phyloP scores from a whole-genome alignment of 495 filamentous ascomycete genomes.

The Podospora comata region DNA sequence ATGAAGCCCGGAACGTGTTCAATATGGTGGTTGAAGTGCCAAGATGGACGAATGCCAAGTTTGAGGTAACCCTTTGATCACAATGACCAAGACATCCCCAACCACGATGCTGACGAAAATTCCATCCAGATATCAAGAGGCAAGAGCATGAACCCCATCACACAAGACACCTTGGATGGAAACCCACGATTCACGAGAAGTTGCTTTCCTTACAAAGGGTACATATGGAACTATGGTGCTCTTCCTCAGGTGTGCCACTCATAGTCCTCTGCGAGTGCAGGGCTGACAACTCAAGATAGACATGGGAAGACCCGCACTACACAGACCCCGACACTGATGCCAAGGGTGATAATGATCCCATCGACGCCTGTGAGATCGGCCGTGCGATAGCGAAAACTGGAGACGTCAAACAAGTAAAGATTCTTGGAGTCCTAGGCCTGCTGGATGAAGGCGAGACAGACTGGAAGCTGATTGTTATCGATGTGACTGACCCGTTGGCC shows the following conservation, averaged over 20 bases:
- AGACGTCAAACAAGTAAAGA: slow-evolving; percentile 28
- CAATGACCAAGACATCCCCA: background rate
- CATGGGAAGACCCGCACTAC: slow-evolving; percentile 26
- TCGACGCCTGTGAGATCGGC: slow-evolving; percentile 28
- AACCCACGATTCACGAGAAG: slow-evolving; percentile 22
- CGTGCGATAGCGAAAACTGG: slow-evolving; percentile 9
- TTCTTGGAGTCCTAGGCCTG: slow-evolving; percentile 33
- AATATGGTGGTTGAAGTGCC: slow-evolving; percentile 36
- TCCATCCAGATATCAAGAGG: slow-evolving; percentile 20
- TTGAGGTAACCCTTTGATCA: slow-evolving; percentile 19
- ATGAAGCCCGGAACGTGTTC: slow-evolving; percentile 20
- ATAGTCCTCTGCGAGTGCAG: background rate
- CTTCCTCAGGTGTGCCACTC: slow-evolving; percentile 20
- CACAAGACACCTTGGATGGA: slow-evolving; percentile 20
- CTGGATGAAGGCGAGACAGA: slow-evolving; percentile 37
- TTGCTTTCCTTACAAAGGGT: slow-evolving; percentile 29
- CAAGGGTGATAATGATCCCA: slow-evolving; percentile 29
- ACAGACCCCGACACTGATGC: slow-evolving; percentile 5
- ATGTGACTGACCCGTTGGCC: slow-evolving; percentile 28
- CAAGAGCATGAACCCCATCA: slow-evolving; percentile 28
- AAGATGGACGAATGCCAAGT: slow-evolving; percentile 32
- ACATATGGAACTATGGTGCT: slow-evolving; percentile 32
- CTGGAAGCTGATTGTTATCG: slow-evolving; percentile 37
- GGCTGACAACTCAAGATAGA: slow-evolving; percentile 2
- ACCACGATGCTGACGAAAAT: background rate